Evolutionary conservation across 495 filamentous ascomycete species (phyloP).

Genomic region (Pseudoneurospora amorphoporcata): DNA sequence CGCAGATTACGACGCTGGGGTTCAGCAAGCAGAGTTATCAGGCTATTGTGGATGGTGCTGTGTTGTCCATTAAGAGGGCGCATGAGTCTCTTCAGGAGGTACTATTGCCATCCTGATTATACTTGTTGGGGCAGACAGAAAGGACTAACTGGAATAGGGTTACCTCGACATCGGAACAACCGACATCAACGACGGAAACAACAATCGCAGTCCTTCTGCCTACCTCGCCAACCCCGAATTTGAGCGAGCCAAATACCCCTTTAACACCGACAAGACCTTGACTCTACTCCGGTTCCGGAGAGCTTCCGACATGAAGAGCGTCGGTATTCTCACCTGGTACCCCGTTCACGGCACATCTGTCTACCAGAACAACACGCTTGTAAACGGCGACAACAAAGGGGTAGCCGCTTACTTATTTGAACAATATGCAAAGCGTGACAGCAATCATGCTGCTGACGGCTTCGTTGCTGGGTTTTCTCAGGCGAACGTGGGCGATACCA

Average conservation of each 20-base stretch:
- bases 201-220: constrained; percentile 77
- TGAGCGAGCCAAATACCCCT: constrained; percentile 62
- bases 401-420: constrained; percentile 80
- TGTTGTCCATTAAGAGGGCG: constrained; percentile 74
- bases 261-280: constrained; percentile 73
- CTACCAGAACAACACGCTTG: constrained; percentile 84
- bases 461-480: constrained; percentile 93
- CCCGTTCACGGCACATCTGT: constrained; percentile 88
- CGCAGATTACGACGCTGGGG: constrained; percentile 80
- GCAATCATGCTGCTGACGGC: constrained; percentile 32
- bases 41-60: constrained; percentile 78
- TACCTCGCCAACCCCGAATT: constrained; percentile 80
- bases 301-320: constrained; percentile 49
- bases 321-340: constrained; percentile 82
- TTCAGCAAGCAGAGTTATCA: constrained; percentile 82
- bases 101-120: not conserved
- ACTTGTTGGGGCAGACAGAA: not conserved
- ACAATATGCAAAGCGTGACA: constrained; percentile 45
- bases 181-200: constrained; percentile 56
- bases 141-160: constrained; percentile 21
- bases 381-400: constrained; percentile 95
- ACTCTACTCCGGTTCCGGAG: constrained; percentile 71
- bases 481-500: constrained; percentile 87
- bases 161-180: constrained; percentile 38
- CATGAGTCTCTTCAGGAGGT: constrained; percentile 68